Evolutionary conservation across 805 yeast genomes (phyloP), one percentile per base, ranked within the genome.

Genomic region (Wickerhamomyces chambardii): DNA sequence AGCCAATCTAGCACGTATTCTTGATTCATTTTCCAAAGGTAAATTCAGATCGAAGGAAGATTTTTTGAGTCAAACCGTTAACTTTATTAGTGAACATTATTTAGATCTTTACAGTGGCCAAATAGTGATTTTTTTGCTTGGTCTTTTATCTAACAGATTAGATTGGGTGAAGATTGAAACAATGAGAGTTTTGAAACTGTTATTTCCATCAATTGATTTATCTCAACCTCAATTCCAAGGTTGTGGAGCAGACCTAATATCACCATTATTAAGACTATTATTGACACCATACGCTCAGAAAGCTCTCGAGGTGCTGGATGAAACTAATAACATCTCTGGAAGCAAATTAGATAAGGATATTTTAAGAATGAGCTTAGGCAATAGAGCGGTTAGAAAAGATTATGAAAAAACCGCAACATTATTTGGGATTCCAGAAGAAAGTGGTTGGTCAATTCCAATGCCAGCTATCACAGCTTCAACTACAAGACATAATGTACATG

Each of bases 371-470:
- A 82, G 95, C 46, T 71, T 90, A 51, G 97, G 97, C 10, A 86
- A 84, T 44, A 64, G 78, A 12, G 73, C 84, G 8, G 66, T 83
- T 45, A 75, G 82, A 46, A 84, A 81, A 43, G 94, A 84, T 43
- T 83, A 81, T 51, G 95, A 84, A 44, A 78, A 75, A 45, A 80
- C 92, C 3, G 87, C 92, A 1, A 86, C 97, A 0, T 63, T 92
- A 36, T 94, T 87, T 62, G 98, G 98, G 14, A 78, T 90, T 17
- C 97, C 98, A 0, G 90, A 84, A 41, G 95, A 84, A 11, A 78
- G 82, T 49, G 99, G 99, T 2, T 92, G 99, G 99, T 80, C 96
- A 0, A 78, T 94, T 33, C 95, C 97, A 2, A 83, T 84, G 90
- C 96, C 98, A 3, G 84, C 90, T 0, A 76, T 86, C 30, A 80